phyloP scores from a whole-genome alignment of 202 grass and related monocot species.

The Eragrostis tef region DNA sequence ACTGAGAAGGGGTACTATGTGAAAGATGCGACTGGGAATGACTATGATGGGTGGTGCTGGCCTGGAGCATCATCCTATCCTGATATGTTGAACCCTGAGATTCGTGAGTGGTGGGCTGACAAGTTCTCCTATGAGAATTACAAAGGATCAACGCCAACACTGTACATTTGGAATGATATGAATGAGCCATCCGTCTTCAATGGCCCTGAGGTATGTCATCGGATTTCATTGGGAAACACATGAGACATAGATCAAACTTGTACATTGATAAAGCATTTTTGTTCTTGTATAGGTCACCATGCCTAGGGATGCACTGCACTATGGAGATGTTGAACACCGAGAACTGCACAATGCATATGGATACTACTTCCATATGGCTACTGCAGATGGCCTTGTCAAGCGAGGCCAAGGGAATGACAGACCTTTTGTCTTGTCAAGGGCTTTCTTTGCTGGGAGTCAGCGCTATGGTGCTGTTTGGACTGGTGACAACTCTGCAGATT shows the following conservation, averaged over 20 bases:
- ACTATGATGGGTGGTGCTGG: constrained; percentile 98
- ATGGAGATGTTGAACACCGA: constrained; percentile 78
- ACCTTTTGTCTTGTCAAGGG: constrained; percentile 91
- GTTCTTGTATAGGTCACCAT: constrained; percentile 68
- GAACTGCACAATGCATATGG: constrained; percentile 96
- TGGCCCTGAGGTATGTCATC: constrained; percentile 82
- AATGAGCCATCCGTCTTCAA: constrained; percentile 98
- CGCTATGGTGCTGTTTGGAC: constrained; percentile 89
- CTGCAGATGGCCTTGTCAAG: constrained; percentile 77
- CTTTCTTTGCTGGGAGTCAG: constrained; percentile 93
- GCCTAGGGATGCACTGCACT: constrained; percentile 86
- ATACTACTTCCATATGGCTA: constrained; percentile 99
- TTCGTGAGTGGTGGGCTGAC: constrained; percentile 94
- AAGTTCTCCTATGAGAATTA: constrained; percentile 81
- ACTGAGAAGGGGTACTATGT: constrained; percentile 92
- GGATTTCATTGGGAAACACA: constrained; percentile 2
- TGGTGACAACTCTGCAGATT: constrained; percentile 88
- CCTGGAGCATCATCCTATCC: constrained; percentile 88
- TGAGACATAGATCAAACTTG: constrained; percentile 11
- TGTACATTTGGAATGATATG: constrained; percentile 99
- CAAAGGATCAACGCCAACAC: constrained; percentile 79
- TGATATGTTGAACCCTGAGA: constrained; percentile 90
- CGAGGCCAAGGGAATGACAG: constrained; percentile 83
- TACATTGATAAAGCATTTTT: neutral
- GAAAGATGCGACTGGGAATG: constrained; percentile 78